Percentiles rank a stretch among this genome's conserved stretches.
phyloP scores from a whole-genome alignment of 2,329 filamentous ascomycete species.

The Hansfordia pulvinata region DNA sequence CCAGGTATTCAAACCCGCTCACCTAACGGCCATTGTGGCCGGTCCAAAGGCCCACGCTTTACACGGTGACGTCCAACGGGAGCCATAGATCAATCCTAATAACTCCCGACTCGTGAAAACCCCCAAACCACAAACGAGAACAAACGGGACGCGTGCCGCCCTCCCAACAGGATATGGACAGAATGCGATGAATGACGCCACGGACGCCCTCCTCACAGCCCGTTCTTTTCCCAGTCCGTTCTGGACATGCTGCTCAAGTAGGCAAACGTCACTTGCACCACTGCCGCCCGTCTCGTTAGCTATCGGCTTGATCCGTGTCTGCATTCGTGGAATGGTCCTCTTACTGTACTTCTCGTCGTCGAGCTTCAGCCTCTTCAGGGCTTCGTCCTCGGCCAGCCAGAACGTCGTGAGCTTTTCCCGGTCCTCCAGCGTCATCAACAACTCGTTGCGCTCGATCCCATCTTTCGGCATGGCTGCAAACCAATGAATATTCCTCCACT shows the following conservation, averaged over 20 bases:
- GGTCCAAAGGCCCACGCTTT: too few relatives aligned
- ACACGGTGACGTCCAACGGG: too few relatives aligned
- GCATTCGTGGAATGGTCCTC: too few relatives aligned
- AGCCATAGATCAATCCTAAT: too few relatives aligned
- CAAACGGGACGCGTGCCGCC: too few relatives aligned
- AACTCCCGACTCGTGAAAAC: too few relatives aligned
- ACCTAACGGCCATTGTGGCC: too few relatives aligned
- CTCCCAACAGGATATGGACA: neutral
- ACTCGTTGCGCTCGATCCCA: conserved; percentile 10
- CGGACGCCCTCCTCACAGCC: conserved; percentile 1
- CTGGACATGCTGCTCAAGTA: conserved; percentile 13
- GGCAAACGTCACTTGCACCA: conserved; percentile 14
- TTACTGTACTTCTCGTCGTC: conserved; percentile 17
- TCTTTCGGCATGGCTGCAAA: conserved; percentile 12
- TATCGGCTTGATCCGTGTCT: too few relatives aligned
- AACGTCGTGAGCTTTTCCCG: conserved; percentile 14
- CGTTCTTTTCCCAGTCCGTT: conserved; percentile 9
- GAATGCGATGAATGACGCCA: neutral
- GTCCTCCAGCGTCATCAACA: conserved; percentile 12
- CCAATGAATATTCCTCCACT: conserved; percentile 12
- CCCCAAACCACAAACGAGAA: too few relatives aligned
- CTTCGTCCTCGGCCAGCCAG: conserved; percentile 14
- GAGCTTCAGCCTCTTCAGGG: conserved; percentile 12
- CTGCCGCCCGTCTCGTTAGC: too few relatives aligned
- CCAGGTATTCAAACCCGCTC: too few relatives aligned